Evolutionary conservation across 345 rosid species (phyloP).

Genomic region (Corchorus capsularis): DNA sequence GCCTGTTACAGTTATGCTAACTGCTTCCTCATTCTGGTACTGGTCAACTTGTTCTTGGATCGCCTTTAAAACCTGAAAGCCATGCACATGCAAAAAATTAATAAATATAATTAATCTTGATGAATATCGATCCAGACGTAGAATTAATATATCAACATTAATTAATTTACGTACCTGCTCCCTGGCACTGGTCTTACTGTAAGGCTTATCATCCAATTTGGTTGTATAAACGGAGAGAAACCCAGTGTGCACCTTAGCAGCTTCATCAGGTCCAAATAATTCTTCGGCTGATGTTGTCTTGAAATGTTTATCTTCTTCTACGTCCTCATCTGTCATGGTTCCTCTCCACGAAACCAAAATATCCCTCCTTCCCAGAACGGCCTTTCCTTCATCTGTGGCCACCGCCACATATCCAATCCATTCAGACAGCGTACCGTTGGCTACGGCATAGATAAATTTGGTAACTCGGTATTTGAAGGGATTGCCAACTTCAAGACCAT

Average conservation of each 20-base stretch:
- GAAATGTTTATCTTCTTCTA: conserved; percentile 19
- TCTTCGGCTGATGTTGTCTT: conserved; percentile 11
- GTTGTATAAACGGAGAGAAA: conserved; percentile 42
- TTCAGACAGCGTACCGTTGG: background rate
- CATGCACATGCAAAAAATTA: too few species aligned
- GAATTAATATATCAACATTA: background rate
- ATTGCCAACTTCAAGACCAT: conserved; percentile 37
- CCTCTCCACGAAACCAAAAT: conserved; percentile 59
- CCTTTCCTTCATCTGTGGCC: too few species aligned
- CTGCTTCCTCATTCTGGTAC: conserved; percentile 55
- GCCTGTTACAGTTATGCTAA: conserved; percentile 64
- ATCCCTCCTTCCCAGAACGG: conserved; percentile 55
- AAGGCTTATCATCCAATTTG: conserved; percentile 15
- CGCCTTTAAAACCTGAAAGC: conserved; percentile 38
- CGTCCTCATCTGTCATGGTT: conserved; percentile 17
- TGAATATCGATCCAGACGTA: too few species aligned
- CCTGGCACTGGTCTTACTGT: conserved; percentile 42
- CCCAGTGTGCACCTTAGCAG: conserved; percentile 31
- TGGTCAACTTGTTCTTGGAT: conserved; percentile 49
- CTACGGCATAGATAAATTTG: conserved; percentile 40
- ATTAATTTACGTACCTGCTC: conserved; percentile 49
- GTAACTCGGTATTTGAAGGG: conserved; percentile 44
- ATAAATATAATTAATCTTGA: too few species aligned
- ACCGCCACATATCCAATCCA: conserved; percentile 45
- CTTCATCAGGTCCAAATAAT: conserved; percentile 16